phyloP scores from a whole-genome alignment of 345 rosid species.

The Populus euphratica region DNA sequence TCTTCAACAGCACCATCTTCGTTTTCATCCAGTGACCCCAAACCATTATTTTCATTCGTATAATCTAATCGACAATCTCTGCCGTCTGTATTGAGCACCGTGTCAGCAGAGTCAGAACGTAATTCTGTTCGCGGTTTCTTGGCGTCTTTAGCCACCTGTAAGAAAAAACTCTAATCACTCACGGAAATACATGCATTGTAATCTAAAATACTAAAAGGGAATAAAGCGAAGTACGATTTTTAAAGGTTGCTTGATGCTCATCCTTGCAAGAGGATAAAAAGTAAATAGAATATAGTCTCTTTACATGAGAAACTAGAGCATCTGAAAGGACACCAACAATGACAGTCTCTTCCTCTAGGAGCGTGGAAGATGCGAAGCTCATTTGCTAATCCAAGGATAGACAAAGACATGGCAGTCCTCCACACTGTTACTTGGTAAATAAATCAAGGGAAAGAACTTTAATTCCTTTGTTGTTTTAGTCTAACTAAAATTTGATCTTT shows the following conservation, averaged over 20 bases:
- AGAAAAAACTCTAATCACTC: neutral
- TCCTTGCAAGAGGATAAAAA: neutral
- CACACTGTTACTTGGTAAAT: neutral
- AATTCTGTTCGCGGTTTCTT: slow-evolving; percentile 33
- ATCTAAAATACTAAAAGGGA: neutral
- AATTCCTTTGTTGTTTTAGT: neutral
- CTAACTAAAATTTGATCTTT: neutral
- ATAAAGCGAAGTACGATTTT: neutral
- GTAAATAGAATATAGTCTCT: neutral
- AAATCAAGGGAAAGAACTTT: neutral
- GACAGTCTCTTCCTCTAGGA: neutral
- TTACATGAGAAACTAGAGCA: neutral
- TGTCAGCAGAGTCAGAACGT: slow-evolving; percentile 20
- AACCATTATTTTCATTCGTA: neutral
- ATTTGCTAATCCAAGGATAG: neutral
- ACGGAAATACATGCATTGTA: neutral
- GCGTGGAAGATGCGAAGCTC: neutral
- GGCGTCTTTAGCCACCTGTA: slow-evolving; percentile 10
- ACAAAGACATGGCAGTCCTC: neutral
- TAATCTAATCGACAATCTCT: neutral
- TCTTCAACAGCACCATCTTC: slow-evolving; percentile 10
- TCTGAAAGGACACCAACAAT: neutral
- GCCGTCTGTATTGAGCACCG: neutral
- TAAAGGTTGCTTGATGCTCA: neutral
- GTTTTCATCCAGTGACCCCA: slow-evolving; percentile 14